Evolutionary conservation across 805 yeast genomes (phyloP).

Genomic region (Wickerhamomyces strasburgensis): DNA sequence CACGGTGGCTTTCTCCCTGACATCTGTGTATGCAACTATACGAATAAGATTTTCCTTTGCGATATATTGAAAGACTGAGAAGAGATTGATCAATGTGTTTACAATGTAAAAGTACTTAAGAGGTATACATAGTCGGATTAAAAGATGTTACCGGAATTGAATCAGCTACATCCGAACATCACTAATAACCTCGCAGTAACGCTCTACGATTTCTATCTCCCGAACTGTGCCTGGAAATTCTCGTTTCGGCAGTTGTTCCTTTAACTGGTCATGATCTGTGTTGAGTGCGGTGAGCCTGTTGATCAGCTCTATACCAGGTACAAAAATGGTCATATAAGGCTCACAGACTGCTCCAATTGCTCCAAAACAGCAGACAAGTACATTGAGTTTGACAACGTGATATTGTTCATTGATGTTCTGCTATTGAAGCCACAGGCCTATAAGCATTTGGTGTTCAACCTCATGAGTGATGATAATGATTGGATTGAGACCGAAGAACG

Average conservation of each 20-base stretch:
- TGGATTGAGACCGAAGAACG: constrained; percentile 1
- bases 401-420: constrained; percentile 77
- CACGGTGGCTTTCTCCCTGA: constrained; percentile 33
- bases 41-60: too few relatives aligned
- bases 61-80: too few relatives aligned
- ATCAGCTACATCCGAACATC: too few relatives aligned
- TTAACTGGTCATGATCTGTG: constrained; percentile 85
- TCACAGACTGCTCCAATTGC: constrained; percentile 73
- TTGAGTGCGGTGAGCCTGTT: constrained; percentile 74
- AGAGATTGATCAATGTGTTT: too few relatives aligned
- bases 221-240: too few relatives aligned
- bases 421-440: constrained; percentile 84
- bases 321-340: constrained; percentile 71
- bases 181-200: too few relatives aligned
- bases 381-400: constrained; percentile 82
- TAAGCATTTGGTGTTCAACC: constrained; percentile 80
- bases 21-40: too few relatives aligned
- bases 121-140: too few relatives aligned
- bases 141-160: too few relatives aligned
- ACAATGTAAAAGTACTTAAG: too few relatives aligned
- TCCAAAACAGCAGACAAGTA: constrained; percentile 79
- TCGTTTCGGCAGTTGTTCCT: too few relatives aligned
- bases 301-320: constrained; percentile 64
- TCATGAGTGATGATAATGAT: constrained; percentile 28
- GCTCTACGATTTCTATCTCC: too few relatives aligned